phyloP scores from a whole-genome alignment of 2,329 filamentous ascomycete genomes.

The Aspergillus sp. region DNA sequence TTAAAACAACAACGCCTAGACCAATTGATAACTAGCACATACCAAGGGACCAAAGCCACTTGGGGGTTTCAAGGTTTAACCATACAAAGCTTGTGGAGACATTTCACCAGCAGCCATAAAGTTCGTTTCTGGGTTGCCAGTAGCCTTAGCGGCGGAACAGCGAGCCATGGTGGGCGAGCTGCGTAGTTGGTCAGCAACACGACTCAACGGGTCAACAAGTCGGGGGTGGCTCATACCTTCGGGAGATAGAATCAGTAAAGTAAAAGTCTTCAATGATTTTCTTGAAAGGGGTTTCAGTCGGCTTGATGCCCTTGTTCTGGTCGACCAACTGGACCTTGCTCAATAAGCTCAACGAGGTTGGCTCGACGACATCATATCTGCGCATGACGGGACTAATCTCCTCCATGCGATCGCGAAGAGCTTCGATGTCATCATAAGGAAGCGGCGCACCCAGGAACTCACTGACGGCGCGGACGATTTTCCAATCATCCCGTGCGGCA shows the following conservation, averaged over 20 bases:
- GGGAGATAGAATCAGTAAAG: constrained; percentile 94
- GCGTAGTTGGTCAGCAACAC: constrained; percentile 15
- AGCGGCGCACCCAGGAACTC: constrained; percentile 87
- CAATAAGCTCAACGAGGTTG: constrained; percentile 68
- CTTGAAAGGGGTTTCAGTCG: constrained; percentile 72
- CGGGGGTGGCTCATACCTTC: constrained; percentile 65
- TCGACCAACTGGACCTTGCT: constrained; percentile 95
- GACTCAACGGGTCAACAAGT: neutral
- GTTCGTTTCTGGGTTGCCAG: constrained; percentile 74
- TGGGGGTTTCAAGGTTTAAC: constrained; percentile 22
- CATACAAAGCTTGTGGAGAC: constrained; percentile 41
- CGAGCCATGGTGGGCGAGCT: constrained; percentile 98
- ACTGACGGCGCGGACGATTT: constrained; percentile 89
- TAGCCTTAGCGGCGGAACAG: constrained; percentile 89
- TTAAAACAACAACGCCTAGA: constrained; percentile 39
- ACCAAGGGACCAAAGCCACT: constrained; percentile 17
- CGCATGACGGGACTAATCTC: constrained; percentile 90
- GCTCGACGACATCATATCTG: constrained; percentile 88
- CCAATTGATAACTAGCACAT: constrained; percentile 29
- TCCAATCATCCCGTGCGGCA: constrained; percentile 94
- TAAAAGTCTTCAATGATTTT: constrained; percentile 94
- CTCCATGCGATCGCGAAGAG: constrained; percentile 86
- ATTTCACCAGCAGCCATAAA: constrained; percentile 70
- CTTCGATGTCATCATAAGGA: constrained; percentile 89
- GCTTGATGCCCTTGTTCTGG: constrained; percentile 84